A percentile compares a stretch with the other conserved stretches of the same genome.
phyloP scores from a whole-genome alignment of 2,329 filamentous ascomycete genomes.

The Botryotinia globosa region DNA sequence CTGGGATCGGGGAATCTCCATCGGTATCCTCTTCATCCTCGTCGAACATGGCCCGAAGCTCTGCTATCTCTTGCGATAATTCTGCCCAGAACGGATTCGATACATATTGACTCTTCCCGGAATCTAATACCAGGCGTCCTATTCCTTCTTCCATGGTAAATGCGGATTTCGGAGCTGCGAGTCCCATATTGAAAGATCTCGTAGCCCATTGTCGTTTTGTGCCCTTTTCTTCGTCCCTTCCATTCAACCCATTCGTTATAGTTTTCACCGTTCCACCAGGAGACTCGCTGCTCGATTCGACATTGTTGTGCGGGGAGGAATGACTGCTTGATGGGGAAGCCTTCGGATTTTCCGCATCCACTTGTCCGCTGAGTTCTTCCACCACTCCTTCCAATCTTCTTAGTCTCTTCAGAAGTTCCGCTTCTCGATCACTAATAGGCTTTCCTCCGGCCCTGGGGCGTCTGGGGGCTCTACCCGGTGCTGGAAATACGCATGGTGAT shows the following conservation, averaged over 20 bases:
- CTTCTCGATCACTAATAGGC: constrained; percentile 57
- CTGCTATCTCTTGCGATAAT: constrained; percentile 55
- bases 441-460: constrained; percentile 64
- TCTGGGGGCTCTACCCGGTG: constrained; percentile 68
- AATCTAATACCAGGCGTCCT: constrained; percentile 67
- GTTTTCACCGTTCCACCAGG: constrained; percentile 22
- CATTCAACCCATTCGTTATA: constrained; percentile 26
- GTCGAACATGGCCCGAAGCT: constrained; percentile 37
- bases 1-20: constrained; percentile 29
- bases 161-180: constrained; percentile 31
- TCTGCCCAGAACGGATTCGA: constrained; percentile 74
- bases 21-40: constrained; percentile 35
- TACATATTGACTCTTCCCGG: constrained; percentile 67
- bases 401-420: constrained; percentile 69
- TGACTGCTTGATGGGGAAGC: constrained; percentile 33
- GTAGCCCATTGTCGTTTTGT: constrained; percentile 32
- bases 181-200: constrained; percentile 29
- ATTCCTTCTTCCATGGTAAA: constrained; percentile 45
- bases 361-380: constrained; percentile 63
- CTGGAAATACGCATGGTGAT: constrained; percentile 71
- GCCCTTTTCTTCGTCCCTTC: constrained; percentile 34
- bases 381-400: constrained; percentile 75
- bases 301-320: constrained; percentile 26
- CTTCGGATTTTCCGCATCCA: constrained; percentile 40
- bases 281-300: constrained; percentile 22